Base-by-base conservation (phyloP, 148 eudicot genomes). In the Chenopodium quinoa region DNA sequence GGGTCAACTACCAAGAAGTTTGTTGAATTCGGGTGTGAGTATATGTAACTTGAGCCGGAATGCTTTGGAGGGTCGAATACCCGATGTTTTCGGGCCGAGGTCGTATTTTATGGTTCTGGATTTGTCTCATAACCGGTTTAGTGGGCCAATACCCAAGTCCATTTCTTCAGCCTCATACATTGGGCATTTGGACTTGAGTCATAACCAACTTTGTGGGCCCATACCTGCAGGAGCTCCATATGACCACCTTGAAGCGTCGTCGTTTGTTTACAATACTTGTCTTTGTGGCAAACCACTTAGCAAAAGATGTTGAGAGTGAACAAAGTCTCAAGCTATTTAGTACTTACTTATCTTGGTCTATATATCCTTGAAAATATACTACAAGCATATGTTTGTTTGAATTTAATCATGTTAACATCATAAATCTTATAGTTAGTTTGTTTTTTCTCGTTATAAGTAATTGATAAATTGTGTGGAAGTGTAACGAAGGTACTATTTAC, bases 221-320 rank as follows among this genome's bases (percentile, higher is more conserved):
- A 93, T 93, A 47, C 97, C 99, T 23, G 37, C 29, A 0, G 97
- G 92, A 7, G 46, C 93, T 4, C 97, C 97, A 25, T 95, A 88
- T 71, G 97, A 93, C 79, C 97, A 91, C 64, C 91, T 95, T 2
- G 97, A 92, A 83, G 93, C 94, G 60, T 74, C 94, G 52, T 93
- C 97, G 78, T 95, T 95, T 86, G 80, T 40, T 16, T 84, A 58
- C 84, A 95, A 95, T 80, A 88, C 88, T 83, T 93, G 97, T 76
- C 86, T 95, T 0, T 95, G 98, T 76, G 98, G 98, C 34, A 91
- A 91, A 80, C 98, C 98, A 13, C 94, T 93, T 48, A 82, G 84
- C 73, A 81, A 78, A 82, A 47, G 77, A 80, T 95, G 98, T 86
- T 90, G 73, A 37, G 68, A 65, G 69, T 65, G 2, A 65, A 65